Evolutionary conservation across 352 stramenopile species (phyloP).

Genomic region (Globisporangium cederbergense): DNA sequence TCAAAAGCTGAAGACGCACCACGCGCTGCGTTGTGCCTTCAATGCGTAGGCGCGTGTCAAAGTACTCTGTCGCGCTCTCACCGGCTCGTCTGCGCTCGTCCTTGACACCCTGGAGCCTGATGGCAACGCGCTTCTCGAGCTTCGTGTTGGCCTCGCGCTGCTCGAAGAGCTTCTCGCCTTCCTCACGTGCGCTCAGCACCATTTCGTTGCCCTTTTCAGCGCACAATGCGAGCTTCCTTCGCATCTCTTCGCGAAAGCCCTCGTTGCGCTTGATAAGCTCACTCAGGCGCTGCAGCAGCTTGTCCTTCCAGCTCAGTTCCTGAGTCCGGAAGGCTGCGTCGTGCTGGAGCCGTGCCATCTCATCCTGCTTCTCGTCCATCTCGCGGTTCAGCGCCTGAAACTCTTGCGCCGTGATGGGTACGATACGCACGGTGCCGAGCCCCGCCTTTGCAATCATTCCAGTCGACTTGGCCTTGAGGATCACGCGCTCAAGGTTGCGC

Average conservation of each 20-base stretch:
- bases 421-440: conserved; percentile 63
- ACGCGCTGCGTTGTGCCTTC: conserved; percentile 56
- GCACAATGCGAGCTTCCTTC: conserved; percentile 32
- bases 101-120: conserved; percentile 28
- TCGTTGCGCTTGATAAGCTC: conserved; percentile 72
- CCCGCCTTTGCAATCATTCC: conserved; percentile 73
- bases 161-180: conserved; percentile 48
- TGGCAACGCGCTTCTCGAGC: conserved; percentile 26
- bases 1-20: conserved; percentile 36
- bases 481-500: conserved; percentile 60
- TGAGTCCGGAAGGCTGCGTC: conserved; percentile 34
- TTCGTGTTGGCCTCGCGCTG: conserved; percentile 27
- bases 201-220: conserved; percentile 53
- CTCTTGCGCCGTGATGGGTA: conserved; percentile 45
- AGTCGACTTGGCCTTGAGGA: conserved; percentile 55
- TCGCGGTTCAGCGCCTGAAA: conserved; percentile 38
- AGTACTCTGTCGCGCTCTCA: conserved; percentile 41
- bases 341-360: conserved; percentile 37
- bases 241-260: conserved; percentile 43
- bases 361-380: conserved; percentile 42
- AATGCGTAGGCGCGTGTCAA: conserved; percentile 54
- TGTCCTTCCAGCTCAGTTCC: conserved; percentile 59
- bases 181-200: conserved; percentile 50
- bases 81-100: conserved; percentile 33
- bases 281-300: conserved; percentile 59